Base-by-base conservation (phyloP, 345 rosid genomes). In the Aquilaria sinensis region DNA sequence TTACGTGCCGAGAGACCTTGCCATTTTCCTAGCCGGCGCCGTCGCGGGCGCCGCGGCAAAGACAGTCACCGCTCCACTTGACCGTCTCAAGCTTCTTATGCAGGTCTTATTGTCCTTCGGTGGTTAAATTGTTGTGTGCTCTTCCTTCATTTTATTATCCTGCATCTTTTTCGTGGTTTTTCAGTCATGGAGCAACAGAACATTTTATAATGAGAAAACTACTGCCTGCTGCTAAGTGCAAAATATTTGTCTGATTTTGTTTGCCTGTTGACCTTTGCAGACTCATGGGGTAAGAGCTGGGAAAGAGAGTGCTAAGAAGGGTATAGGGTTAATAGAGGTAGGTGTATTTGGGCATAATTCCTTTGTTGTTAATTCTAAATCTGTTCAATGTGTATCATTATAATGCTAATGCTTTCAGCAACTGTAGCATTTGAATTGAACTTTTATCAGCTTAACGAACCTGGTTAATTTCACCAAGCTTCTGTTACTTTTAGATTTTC, bases 11-110 rank as follows among this genome's bases (percentile, higher is more conserved):
- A 76, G 65, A 56, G 97, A 86, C 48, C 84, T 67, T 47, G 89
- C 94, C 23, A 75, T 84, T 53, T 91, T 91, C 63, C 67, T 74
- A 11, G 97, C 97, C 59, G 97, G 89, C 30, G 97, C 97, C 12
- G 59, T 81, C 47, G 81, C 96, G 52, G 97, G 97, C 62, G 94
- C 94, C 56, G 94, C 91, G 30, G 97, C 97, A 1, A 91, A 91
- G 76, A 74, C 89, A 34, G 89, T 81, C 65, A 91, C 97, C 30
- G 97, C 97, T 65, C 97, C 97, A 52, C 97, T 91, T 57, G 97
- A 91, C 82, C 97, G 96, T 11, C 70, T 91, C 51, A 91, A 91
- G 80, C 85, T 91, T 41, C 96, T 91, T 55, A 84, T 91, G 93
- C 97, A 88, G 93, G 97, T 90, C 48, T 31, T 50, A 45, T 64